These are phyloP conservation scores for Cryphonectria parasitica DNA, from an alignment of 2,329 filamentous ascomycete species.

Conservation along the genomic window DNA sequence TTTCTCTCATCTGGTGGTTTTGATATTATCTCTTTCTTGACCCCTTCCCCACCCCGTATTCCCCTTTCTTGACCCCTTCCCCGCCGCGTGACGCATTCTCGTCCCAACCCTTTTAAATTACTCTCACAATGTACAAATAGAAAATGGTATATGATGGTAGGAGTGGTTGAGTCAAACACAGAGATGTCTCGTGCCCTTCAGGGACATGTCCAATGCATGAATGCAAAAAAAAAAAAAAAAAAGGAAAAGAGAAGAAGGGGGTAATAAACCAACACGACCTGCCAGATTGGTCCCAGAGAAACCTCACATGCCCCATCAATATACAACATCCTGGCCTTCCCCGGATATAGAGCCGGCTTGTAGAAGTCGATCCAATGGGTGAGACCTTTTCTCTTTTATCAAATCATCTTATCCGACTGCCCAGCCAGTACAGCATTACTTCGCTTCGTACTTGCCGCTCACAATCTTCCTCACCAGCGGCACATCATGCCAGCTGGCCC, in stretches of 20 bases:
- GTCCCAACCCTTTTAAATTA: background rate
- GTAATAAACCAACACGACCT: background rate
- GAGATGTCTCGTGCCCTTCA: background rate
- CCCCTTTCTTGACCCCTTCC: background rate
- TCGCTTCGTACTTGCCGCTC: constrained; percentile 75
- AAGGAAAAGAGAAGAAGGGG: too few relatives aligned
- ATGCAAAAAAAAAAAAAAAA: background rate
- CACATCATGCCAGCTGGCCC: constrained; percentile 66
- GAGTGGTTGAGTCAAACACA: background rate
- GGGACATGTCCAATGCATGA: background rate
- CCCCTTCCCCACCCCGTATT: background rate
- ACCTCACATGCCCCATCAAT: background rate
- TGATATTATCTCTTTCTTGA: background rate
- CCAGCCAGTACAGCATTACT: constrained; percentile 30
- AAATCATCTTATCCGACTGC: background rate
- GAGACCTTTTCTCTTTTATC: background rate
- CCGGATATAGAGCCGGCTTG: background rate
- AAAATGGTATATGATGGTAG: background rate
- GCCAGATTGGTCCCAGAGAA: background rate
- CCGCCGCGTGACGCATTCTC: background rate
- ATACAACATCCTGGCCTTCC: background rate
- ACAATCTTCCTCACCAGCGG: constrained; percentile 69
- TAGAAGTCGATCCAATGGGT: background rate
- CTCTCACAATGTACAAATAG: background rate
- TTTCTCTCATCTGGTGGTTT: background rate